Evolutionary conservation across 306 rosid genomes (phyloP).

Genomic region (Trifolium fragiferum): DNA sequence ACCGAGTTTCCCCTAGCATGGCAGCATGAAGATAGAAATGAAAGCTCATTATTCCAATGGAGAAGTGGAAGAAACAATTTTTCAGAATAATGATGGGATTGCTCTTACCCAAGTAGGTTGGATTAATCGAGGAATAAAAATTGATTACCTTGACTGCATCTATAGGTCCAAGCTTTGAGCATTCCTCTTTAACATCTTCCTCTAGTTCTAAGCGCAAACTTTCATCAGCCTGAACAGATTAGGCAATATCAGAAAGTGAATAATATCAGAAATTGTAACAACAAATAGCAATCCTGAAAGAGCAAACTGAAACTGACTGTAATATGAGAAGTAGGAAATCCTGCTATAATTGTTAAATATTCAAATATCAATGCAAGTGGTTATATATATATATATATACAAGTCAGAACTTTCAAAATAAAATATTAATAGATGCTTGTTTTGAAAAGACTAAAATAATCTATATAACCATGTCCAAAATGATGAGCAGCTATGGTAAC

Average conservation of each 20-base stretch:
- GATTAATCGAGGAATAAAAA: constrained; percentile 19
- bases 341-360: constrained; percentile 1
- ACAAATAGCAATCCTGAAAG: constrained; percentile 18
- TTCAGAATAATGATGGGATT: background rate
- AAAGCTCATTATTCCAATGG: background rate
- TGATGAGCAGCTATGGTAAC: constrained; percentile 7
- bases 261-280: constrained; percentile 34
- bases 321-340: constrained; percentile 18
- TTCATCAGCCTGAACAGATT: constrained; percentile 75
- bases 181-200: constrained; percentile 89
- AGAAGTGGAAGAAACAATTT: background rate
- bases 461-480: constrained; percentile 30
- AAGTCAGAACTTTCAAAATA: constrained; percentile 1
- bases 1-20: background rate
- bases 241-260: constrained; percentile 36
- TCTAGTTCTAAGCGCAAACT: constrained; percentile 72
- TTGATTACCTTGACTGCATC: constrained; percentile 77
- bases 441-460: background rate
- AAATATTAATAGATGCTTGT: constrained; percentile 10
- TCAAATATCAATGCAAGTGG: background rate
- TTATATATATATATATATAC: constrained; percentile 4
- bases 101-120: background rate
- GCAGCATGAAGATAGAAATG: constrained; percentile 1
- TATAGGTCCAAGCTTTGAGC: constrained; percentile 80
- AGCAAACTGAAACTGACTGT: constrained; percentile 24